Conservation (phyloP, 768 basidiomycete species). For the Xerocomellus intermedius region DNA sequence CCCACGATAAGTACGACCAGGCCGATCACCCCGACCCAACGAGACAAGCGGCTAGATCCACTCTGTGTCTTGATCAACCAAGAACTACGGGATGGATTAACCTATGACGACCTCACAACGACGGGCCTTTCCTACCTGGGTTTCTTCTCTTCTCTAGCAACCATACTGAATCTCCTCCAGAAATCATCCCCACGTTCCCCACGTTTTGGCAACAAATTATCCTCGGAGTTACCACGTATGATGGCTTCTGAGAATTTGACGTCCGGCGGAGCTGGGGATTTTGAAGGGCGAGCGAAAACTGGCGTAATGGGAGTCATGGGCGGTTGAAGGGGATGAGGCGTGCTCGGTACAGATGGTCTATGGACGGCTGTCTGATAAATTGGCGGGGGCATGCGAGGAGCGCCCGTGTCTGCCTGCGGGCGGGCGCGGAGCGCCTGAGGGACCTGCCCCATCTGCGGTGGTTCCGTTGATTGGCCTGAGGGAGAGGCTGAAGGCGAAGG, state of each 20-base stretch:
- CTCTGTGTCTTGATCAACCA: conserved; percentile 69
- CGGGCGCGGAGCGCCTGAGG: conserved; percentile 26
- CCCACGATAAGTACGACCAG: conserved; percentile 54
- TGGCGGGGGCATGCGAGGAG: conserved; percentile 31
- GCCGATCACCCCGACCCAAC: conserved; percentile 73
- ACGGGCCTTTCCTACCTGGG: conserved; percentile 36
- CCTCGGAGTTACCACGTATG: conserved; percentile 68
- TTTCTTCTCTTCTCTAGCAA: conserved; percentile 68
- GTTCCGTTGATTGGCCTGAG: conserved; percentile 14
- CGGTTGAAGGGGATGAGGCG: conserved; percentile 73
- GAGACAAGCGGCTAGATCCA: conserved; percentile 50
- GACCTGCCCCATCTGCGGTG: conserved; percentile 32
- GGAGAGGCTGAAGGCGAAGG: conserved; percentile 44
- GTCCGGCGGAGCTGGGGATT: conserved; percentile 34
- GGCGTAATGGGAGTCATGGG: conserved; percentile 79
- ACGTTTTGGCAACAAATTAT: conserved; percentile 60
- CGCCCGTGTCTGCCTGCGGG: conserved; percentile 15
- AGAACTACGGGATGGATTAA: conserved; percentile 36
- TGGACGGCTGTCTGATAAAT: conserved; percentile 31
- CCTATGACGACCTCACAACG: neutral
- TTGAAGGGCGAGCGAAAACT: conserved; percentile 65
- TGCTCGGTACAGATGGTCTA: conserved; percentile 42
- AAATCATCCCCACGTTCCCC: conserved; percentile 81
- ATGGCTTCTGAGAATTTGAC: conserved; percentile 57
- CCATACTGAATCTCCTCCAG: conserved; percentile 84